A percentile compares a stretch with the other conserved stretches of the same genome.
Conservation (phyloP, 2,329 filamentous ascomycete genomes). For the Trichoderma brevicompactum region DNA sequence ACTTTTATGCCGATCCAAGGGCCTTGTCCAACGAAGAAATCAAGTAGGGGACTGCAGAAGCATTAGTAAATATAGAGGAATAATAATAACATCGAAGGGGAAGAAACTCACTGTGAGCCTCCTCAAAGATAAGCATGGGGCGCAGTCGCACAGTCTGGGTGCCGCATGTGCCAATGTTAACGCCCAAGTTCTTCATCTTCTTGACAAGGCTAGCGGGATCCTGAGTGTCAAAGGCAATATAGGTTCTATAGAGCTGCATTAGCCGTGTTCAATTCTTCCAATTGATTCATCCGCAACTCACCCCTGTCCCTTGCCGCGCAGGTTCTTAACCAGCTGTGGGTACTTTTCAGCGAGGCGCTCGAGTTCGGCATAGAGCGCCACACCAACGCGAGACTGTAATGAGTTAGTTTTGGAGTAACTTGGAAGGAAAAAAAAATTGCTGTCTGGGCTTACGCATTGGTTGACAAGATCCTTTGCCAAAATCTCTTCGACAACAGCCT, state of each 20-base stretch:
- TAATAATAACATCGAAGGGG: neutral
- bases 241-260: constrained; percentile 53
- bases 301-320: constrained; percentile 75
- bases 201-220: constrained; percentile 70
- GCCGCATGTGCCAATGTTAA: constrained; percentile 80
- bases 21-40: constrained; percentile 22
- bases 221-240: constrained; percentile 79
- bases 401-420: neutral
- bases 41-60: constrained; percentile 5
- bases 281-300: constrained; percentile 25
- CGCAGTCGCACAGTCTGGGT: constrained; percentile 70
- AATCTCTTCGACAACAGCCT: constrained; percentile 77
- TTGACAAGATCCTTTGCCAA: constrained; percentile 69
- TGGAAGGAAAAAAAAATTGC: neutral
- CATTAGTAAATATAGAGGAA: neutral
- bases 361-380: constrained; percentile 69
- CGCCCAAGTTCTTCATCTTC: constrained; percentile 70
- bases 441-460: constrained; percentile 48
- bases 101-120: constrained; percentile 58
- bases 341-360: constrained; percentile 66
- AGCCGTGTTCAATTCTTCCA: neutral
- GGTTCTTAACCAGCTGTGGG: constrained; percentile 71
- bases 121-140: constrained; percentile 82
- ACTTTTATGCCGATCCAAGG: constrained; percentile 13
- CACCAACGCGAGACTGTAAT: constrained; percentile 60